Conservation (phyloP, 2,329 filamentous ascomycete genomes). For the Colletotrichum higginsianum region DNA sequence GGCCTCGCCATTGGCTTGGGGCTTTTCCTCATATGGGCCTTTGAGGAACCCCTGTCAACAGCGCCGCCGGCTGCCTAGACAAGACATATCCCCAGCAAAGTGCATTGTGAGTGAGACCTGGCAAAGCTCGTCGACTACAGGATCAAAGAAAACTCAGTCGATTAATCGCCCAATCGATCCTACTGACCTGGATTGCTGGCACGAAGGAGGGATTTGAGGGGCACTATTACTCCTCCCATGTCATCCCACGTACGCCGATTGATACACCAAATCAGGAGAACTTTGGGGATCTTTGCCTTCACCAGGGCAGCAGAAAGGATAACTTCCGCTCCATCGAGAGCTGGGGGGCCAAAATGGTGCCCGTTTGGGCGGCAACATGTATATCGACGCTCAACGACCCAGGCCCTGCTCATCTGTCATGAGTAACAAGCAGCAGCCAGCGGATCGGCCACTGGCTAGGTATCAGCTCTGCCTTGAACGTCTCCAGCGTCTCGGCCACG, state of each 20-base stretch:
- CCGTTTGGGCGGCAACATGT: no score
- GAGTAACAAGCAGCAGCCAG: background rate
- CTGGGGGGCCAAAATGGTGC: background rate
- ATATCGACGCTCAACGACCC: background rate
- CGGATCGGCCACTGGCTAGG: background rate
- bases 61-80: slow-evolving; percentile 32
- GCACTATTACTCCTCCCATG: background rate
- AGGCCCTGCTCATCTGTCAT: background rate
- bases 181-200: background rate
- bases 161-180: background rate
- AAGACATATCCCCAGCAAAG: background rate
- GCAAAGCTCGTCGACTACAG: background rate
- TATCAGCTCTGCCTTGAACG: background rate
- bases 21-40: slow-evolving; percentile 26
- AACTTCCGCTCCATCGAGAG: background rate
- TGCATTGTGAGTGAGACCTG: background rate
- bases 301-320: no score
- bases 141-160: background rate
- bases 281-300: background rate
- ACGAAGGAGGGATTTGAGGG: background rate
- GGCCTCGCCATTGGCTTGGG: slow-evolving; percentile 18
- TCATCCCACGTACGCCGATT: no score
- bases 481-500: background rate
- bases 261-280: background rate
- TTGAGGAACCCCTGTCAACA: slow-evolving; percentile 13